Conservation (phyloP, 2,329 filamentous ascomycete genomes). For the Penicillium sp. region DNA sequence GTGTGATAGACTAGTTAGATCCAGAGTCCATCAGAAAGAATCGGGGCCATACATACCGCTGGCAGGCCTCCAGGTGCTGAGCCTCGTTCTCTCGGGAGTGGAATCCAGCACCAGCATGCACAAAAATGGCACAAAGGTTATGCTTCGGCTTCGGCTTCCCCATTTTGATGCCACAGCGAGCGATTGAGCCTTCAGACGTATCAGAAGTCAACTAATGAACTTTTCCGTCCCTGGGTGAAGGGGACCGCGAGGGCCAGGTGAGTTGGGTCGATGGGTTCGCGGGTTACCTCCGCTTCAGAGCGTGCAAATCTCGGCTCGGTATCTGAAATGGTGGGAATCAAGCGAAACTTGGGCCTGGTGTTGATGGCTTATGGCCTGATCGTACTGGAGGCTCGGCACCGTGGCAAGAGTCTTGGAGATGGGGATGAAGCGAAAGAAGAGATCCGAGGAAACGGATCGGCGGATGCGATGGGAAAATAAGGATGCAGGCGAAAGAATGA, state of each 20-base stretch:
- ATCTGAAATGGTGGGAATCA: background rate
- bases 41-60: slow-evolving; percentile 65
- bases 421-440: slow-evolving; percentile 9
- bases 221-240: background rate
- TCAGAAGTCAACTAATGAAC: background rate
- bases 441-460: background rate
- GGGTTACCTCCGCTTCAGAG: background rate
- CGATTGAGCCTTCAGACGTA: background rate
- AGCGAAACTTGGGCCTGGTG: background rate
- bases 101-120: slow-evolving; percentile 93
- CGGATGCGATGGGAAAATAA: background rate
- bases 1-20: background rate
- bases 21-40: background rate
- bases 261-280: background rate
- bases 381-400: slow-evolving; percentile 3
- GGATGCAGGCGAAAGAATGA: slow-evolving; percentile 3
- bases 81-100: slow-evolving; percentile 86
- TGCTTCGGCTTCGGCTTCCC: slow-evolving; percentile 39
- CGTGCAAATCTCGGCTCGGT: background rate
- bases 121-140: slow-evolving; percentile 76
- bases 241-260: background rate
- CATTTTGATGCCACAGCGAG: slow-evolving; percentile 27
- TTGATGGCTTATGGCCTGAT: background rate
- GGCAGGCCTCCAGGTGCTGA: slow-evolving; percentile 81
- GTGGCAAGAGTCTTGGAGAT: background rate